Base-by-base conservation (phyloP, 768 basidiomycete genomes). In the Leccinum truebloodii region DNA sequence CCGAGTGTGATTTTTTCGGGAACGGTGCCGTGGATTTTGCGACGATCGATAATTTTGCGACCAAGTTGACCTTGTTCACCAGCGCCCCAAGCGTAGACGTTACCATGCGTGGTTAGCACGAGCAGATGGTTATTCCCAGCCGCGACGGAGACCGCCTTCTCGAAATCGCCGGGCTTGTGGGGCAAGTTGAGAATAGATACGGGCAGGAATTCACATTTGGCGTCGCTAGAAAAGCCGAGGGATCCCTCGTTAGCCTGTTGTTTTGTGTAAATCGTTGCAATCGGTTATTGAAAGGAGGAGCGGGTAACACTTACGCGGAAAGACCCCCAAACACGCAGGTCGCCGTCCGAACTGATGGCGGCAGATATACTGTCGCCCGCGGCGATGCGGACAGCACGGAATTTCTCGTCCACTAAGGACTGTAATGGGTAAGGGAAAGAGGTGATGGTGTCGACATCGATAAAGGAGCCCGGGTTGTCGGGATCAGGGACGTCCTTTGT, bases 11-110 rank as follows among this genome's bases (percentile, higher is more conserved):
- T 83, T 67, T 89, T 89, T 70, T 95, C 92, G 1, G 96, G 95
- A 14, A 86, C 84, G 2, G 95, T 93, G 37, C 93, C 94, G 63
- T 94, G 88, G 50, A 94, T 88, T 76, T 92, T 92, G 55, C 92
- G 87, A 57, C 95, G 86, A 72, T 90, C 91, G 52, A 95, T 79
- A 57, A 96, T 89, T 70, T 90, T 91, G 58, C 95, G 87, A 51
- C 96, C 96, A 34, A 98, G 86, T 66, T 96, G 94, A 54, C 88
- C 85, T 69, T 95, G 89, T 71, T 96, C 92, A 52, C 93, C 92
- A 44, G 91, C 90, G 10, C 96, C 96, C 86, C 92, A 92, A 5
- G 92, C 86, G 68, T 90, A 93, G 57, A 98, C 85, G 66, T 86
- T 85, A 9, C 96, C 96, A 58, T 90, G 88, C 0, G 89, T 90